Conservation (phyloP, 2,329 filamentous ascomycete genomes). For the Drechslerella stenobrocha region DNA sequence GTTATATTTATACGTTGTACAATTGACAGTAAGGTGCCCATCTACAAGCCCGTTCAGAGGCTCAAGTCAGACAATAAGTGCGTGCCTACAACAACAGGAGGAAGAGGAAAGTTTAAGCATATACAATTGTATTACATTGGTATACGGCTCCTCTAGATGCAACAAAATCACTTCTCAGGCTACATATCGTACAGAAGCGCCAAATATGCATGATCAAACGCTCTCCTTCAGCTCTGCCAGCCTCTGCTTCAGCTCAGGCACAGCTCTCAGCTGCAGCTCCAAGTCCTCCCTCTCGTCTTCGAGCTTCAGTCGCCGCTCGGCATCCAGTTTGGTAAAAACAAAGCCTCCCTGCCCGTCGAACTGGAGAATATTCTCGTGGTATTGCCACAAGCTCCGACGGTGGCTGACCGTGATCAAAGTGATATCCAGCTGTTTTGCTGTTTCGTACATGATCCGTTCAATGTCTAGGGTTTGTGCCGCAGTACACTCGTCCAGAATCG, state of each 20-base stretch:
- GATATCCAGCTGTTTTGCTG: constrained; percentile 85
- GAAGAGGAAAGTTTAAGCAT: too few species aligned
- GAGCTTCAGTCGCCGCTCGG: constrained; percentile 77
- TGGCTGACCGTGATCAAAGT: constrained; percentile 98
- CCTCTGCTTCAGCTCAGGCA: constrained; percentile 83
- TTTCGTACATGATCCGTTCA: constrained; percentile 95
- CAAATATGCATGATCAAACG: not conserved
- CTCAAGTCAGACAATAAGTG: too few species aligned
- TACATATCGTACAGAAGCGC: not conserved
- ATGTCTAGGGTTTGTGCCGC: constrained; percentile 92
- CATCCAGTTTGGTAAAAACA: constrained; percentile 86
- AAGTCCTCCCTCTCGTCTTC: constrained; percentile 98
- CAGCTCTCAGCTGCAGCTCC: constrained; percentile 78
- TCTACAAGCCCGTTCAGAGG: too few species aligned
- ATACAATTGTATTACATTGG: not conserved
- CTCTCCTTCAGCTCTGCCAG: constrained; percentile 73
- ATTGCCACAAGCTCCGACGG: constrained; percentile 89
- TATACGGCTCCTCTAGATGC: not conserved
- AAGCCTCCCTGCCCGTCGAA: constrained; percentile 94
- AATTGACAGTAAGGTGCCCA: too few species aligned
- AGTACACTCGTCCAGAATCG: constrained; percentile 96
- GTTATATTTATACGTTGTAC: too few species aligned
- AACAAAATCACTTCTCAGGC: not conserved
- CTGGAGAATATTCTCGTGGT: constrained; percentile 90
- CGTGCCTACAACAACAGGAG: too few species aligned